phyloP scores from a whole-genome alignment of 257 asterid species.

The Penstemon davidsonii region DNA sequence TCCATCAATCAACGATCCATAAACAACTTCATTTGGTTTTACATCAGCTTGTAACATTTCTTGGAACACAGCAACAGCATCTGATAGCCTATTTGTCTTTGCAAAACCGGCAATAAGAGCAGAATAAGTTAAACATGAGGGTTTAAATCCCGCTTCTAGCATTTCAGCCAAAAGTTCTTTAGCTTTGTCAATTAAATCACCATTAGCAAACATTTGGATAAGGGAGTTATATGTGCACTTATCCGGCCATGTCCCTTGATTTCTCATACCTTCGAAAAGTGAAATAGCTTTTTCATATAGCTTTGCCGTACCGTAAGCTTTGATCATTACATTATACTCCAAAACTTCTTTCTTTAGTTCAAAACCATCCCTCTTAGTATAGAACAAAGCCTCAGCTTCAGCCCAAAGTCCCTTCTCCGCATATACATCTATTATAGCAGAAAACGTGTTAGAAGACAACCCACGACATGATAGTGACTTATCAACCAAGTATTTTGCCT shows the following conservation, averaged over 20 bases:
- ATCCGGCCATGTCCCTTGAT: conserved; percentile 93
- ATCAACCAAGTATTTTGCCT: conserved; percentile 52
- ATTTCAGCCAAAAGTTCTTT: conserved; percentile 63
- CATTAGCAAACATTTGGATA: conserved; percentile 77
- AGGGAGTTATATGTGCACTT: conserved; percentile 84
- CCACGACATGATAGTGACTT: conserved; percentile 40
- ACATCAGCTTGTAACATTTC: conserved; percentile 63
- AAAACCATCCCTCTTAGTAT: conserved; percentile 38
- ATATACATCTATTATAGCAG: conserved; percentile 81
- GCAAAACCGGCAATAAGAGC: conserved; percentile 63
- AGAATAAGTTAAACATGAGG: conserved; percentile 68
- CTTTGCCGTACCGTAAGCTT: conserved; percentile 82
- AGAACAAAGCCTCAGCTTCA: conserved; percentile 80
- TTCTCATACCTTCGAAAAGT: conserved; percentile 81
- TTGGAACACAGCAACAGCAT: conserved; percentile 59
- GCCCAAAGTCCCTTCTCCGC: conserved; percentile 82
- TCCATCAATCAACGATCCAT: conserved; percentile 68
- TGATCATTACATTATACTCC: conserved; percentile 93
- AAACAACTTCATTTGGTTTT: conserved; percentile 76
- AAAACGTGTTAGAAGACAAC: conserved; percentile 63
- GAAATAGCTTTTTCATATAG: conserved; percentile 63
- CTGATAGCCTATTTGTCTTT: conserved; percentile 49
- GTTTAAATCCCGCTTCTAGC: conserved; percentile 60
- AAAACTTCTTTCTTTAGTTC: conserved; percentile 54
- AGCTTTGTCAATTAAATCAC: conserved; percentile 63